Percentiles rank a stretch among this genome's conserved stretches.
These are phyloP conservation scores for Aspergillus proliferans DNA, from an alignment of 2,329 filamentous ascomycete genomes.

Conservation along the genomic window DNA sequence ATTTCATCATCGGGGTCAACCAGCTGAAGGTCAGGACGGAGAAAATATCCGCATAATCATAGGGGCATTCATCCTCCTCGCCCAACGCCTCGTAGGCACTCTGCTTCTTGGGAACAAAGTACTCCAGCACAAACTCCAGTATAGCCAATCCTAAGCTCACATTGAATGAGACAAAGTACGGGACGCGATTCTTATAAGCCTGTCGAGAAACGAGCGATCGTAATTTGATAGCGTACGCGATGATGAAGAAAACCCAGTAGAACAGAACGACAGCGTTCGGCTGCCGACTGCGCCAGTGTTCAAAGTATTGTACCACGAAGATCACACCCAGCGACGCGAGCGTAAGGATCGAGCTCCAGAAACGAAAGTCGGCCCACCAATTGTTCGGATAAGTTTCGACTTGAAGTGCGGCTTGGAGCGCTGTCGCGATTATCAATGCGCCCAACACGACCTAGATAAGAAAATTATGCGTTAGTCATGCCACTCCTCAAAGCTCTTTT, in stretches of 20 bases:
- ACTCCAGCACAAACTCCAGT: constrained; percentile 71
- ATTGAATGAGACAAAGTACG: constrained; percentile 73
- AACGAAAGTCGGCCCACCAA: constrained; percentile 77
- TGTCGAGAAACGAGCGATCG: constrained; percentile 78
- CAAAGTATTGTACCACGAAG: constrained; percentile 75
- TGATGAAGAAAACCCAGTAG: constrained; percentile 83
- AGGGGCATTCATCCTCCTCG: constrained; percentile 60
- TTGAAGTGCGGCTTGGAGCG: constrained; percentile 69
- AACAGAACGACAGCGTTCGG: constrained; percentile 84
- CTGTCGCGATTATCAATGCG: constrained; percentile 61
- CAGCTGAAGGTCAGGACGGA: constrained; percentile 90
- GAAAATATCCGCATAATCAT: constrained; percentile 90
- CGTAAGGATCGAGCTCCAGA: constrained; percentile 71
- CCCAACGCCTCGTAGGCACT: constrained; percentile 63
- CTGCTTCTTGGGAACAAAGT: constrained; percentile 74
- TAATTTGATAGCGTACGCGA: constrained; percentile 73
- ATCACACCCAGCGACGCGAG: constrained; percentile 67
- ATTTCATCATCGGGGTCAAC: constrained; percentile 98
- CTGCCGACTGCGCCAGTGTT: constrained; percentile 75
- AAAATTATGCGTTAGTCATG: neutral
- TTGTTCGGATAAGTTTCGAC: constrained; percentile 61
- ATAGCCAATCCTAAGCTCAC: constrained; percentile 64
- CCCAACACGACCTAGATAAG: constrained; percentile 53
- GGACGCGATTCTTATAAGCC: constrained; percentile 57
- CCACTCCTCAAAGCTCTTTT: no score